Evolutionary conservation across 2,329 filamentous ascomycete species (phyloP).

Genomic region (Arthrobotrys conoides): DNA sequence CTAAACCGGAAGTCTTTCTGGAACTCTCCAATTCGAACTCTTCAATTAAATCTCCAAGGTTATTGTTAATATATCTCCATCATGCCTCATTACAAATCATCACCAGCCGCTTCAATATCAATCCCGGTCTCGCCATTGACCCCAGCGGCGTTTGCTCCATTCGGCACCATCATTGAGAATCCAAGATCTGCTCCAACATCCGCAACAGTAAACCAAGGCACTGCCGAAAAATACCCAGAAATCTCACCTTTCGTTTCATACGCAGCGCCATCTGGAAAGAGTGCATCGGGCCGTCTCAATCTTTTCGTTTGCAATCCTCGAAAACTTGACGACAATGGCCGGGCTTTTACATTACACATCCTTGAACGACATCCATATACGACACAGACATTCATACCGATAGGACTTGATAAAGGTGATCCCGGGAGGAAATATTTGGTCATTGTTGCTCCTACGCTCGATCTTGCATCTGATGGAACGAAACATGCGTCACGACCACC

Average conservation of each 20-base stretch:
- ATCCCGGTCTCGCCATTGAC: constrained; percentile 78
- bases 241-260: constrained; percentile 81
- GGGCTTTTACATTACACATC: constrained; percentile 77
- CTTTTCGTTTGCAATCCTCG: constrained; percentile 89
- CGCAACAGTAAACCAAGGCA: constrained; percentile 83
- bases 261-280: constrained; percentile 71
- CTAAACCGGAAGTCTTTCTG: neutral
- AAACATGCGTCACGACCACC: constrained; percentile 20
- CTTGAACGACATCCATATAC: constrained; percentile 95
- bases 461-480: constrained; percentile 10
- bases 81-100: constrained; percentile 50
- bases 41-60: neutral
- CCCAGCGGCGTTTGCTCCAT: constrained; percentile 78
- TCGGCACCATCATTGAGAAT: constrained; percentile 86
- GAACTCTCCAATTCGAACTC: neutral
- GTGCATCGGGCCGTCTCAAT: constrained; percentile 78
- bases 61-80: neutral
- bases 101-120: constrained; percentile 41
- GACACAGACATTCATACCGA: constrained; percentile 90
- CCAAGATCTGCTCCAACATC: constrained; percentile 70
- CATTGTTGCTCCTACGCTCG: constrained; percentile 84
- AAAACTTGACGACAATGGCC: constrained; percentile 66
- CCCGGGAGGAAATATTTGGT: constrained; percentile 77
- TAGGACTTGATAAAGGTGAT: constrained; percentile 71
- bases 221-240: constrained; percentile 86